A percentile compares a stretch with the other conserved stretches of the same genome.
phyloP scores from a whole-genome alignment of 805 yeast genomes.

The Barnettozyma vustinii region DNA sequence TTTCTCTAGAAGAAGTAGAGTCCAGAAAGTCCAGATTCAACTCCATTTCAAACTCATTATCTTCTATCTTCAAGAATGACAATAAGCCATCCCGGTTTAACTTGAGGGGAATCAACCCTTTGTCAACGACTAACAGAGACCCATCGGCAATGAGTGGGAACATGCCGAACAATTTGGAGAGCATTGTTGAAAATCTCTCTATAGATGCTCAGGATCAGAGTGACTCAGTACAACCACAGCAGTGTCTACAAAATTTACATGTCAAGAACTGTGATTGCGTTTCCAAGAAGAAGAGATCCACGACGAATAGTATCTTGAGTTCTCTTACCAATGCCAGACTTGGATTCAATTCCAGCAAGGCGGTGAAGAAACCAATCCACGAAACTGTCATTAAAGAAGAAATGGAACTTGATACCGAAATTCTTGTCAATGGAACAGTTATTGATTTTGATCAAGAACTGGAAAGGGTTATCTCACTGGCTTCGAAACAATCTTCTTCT shows the following conservation, averaged over 20 bases:
- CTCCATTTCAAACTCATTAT: constrained; percentile 19
- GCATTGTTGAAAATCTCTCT: constrained; percentile 15
- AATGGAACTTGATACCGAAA: constrained; percentile 1
- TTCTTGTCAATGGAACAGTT: not conserved
- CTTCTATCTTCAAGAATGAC: constrained; percentile 22
- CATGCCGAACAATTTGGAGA: constrained; percentile 13
- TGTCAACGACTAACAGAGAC: constrained; percentile 24
- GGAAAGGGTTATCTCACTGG: constrained; percentile 20
- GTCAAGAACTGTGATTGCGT: constrained; percentile 13
- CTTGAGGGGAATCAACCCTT: constrained; percentile 30
- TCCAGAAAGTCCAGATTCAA: constrained; percentile 20
- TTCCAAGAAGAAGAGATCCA: constrained; percentile 16
- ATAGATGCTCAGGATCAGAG: constrained; percentile 5
- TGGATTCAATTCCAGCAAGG: constrained; percentile 13
- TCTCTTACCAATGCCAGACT: constrained; percentile 22
- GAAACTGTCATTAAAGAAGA: constrained; percentile 12
- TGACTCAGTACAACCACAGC: not conserved
- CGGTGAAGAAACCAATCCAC: constrained; percentile 5
- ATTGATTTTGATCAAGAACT: constrained; percentile 21
- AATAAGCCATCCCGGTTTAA: constrained; percentile 26
- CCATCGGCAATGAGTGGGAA: constrained; percentile 8
- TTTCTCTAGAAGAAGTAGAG: constrained; percentile 8
- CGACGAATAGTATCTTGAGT: constrained; percentile 17
- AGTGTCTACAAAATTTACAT: constrained; percentile 11
- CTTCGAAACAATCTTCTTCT: constrained; percentile 19